Percentiles rank a stretch among this genome's conserved stretches.
Conservation (phyloP, 768 basidiomycete genomes). For the Mycena pura region DNA sequence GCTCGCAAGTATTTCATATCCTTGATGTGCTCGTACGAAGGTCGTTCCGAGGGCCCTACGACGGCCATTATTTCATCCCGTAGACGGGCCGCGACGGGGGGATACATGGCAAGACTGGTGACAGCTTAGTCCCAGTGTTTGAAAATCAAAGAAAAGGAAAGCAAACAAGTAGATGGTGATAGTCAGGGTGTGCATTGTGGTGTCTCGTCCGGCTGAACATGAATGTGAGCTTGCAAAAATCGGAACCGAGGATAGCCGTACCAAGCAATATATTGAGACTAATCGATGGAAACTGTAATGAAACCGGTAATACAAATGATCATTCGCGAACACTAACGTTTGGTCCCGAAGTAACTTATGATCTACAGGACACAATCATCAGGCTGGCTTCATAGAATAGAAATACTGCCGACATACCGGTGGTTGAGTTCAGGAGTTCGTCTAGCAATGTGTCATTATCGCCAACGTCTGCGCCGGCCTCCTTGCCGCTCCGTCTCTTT, state of each 20-base stretch:
- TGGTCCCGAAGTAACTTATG: not conserved
- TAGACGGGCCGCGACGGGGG: slow-evolving; percentile 29
- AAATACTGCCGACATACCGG: slow-evolving; percentile 38
- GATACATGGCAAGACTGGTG: slow-evolving; percentile 32
- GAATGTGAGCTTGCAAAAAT: not conserved
- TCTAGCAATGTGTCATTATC: slow-evolving; percentile 51
- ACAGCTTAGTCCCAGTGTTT: slow-evolving; percentile 23
- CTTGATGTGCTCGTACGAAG: slow-evolving; percentile 35
- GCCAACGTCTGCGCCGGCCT: not conserved
- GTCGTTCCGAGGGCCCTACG: slow-evolving; percentile 29
- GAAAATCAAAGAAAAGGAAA: slow-evolving; percentile 32
- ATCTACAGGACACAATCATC: not conserved
- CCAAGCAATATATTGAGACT: slow-evolving; percentile 12
- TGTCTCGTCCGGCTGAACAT: slow-evolving; percentile 8
- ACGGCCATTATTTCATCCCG: slow-evolving; percentile 33
- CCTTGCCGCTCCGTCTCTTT: slow-evolving; percentile 8
- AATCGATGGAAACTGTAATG: not conserved
- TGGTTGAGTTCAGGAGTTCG: slow-evolving; percentile 44
- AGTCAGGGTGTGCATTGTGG: slow-evolving; percentile 2
- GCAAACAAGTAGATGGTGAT: slow-evolving; percentile 6
- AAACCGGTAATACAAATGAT: not conserved
- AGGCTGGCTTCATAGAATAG: not conserved
- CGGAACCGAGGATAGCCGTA: not conserved
- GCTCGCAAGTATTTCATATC: slow-evolving; percentile 32
- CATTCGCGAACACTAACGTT: not conserved